A percentile compares a stretch with the other conserved stretches of the same genome.
These are phyloP conservation scores for Fraxinus velutina DNA, from an alignment of 305 asterid genomes.

Conservation along the genomic window DNA sequence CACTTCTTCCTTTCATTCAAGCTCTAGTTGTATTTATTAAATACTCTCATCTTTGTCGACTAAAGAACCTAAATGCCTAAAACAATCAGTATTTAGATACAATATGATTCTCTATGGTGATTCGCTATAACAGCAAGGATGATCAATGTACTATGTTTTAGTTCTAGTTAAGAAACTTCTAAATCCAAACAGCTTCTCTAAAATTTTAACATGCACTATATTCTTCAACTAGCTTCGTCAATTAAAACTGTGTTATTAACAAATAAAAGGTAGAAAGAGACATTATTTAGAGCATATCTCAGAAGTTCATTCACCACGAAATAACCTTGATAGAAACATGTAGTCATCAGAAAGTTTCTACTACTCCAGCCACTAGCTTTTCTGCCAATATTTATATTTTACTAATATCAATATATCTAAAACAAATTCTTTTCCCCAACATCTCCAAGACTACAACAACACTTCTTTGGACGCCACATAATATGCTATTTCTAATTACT, in stretches of 20 bases:
- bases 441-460: background rate
- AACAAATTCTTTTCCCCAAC: background rate
- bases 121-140: background rate
- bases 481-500: background rate
- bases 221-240: background rate
- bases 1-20: background rate
- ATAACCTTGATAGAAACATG: background rate
- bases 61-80: background rate
- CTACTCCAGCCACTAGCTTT: background rate
- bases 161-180: background rate
- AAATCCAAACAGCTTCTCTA: background rate
- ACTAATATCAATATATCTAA: background rate
- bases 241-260: background rate
- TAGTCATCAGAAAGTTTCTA: background rate
- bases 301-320: background rate
- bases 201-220: background rate
- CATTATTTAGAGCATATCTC: background rate
- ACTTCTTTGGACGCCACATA: background rate
- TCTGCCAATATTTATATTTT: background rate
- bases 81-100: background rate
- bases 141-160: background rate
- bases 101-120: background rate
- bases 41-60: background rate
- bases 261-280: background rate
- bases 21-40: background rate